phyloP scores from a whole-genome alignment of 495 filamentous ascomycete genomes.

The Lichenothelia convexa region DNA sequence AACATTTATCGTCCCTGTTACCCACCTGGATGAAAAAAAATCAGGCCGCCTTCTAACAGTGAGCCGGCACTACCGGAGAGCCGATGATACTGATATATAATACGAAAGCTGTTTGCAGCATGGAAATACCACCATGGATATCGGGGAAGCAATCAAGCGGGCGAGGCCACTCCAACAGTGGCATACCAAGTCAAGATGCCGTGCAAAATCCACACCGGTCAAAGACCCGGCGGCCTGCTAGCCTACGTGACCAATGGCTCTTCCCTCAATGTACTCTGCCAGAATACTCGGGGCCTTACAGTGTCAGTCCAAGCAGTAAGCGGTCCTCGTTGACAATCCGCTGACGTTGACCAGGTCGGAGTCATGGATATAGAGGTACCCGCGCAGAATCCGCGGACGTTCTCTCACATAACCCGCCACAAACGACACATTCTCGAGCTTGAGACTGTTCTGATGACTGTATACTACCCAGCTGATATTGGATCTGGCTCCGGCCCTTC shows the following conservation, averaged over 20 bases:
- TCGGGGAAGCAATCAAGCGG: neutral
- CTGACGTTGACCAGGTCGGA: conserved; percentile 10
- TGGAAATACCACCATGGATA: neutral
- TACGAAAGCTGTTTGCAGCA: too few species aligned
- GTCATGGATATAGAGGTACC: conserved; percentile 26
- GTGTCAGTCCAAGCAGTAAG: conserved; percentile 5
- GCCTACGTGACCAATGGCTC: conserved; percentile 15
- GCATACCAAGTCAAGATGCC: conserved; percentile 2
- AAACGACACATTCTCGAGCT: conserved; percentile 18
- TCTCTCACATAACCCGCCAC: conserved; percentile 22
- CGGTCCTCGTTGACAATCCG: neutral
- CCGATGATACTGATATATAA: too few species aligned
- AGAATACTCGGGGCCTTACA: conserved; percentile 21
- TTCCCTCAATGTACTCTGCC: conserved; percentile 17
- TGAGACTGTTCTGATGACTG: conserved; percentile 23
- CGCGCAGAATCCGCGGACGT: conserved; percentile 14
- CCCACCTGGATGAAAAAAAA: too few species aligned
- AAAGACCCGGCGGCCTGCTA: conserved; percentile 15
- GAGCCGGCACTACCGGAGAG: too few species aligned
- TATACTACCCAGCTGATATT: conserved; percentile 21
- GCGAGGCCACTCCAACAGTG: neutral
- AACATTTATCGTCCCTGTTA: too few species aligned
- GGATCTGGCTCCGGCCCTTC: conserved; percentile 8
- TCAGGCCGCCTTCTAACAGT: too few species aligned
- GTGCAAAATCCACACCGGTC: conserved; percentile 15